phyloP scores from a whole-genome alignment of 129 eudicot species.

The Escallonia herrerae region DNA sequence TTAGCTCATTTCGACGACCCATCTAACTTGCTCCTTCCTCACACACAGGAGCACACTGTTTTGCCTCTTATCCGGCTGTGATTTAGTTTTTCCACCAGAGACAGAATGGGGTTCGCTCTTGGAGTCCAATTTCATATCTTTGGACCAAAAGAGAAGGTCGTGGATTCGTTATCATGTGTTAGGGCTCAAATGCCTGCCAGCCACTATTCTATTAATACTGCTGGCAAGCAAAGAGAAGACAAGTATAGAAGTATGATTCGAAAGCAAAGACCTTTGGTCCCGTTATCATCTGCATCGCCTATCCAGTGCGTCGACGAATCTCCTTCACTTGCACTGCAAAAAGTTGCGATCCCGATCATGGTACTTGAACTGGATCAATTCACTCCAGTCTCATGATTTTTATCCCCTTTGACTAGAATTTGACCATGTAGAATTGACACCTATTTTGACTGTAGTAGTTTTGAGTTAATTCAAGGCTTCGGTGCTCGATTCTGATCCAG shows the following conservation, averaged over 20 bases:
- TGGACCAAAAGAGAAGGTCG: constrained; percentile 7
- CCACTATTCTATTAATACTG: too few species aligned
- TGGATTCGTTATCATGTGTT: constrained; percentile 3
- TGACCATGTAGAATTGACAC: too few species aligned
- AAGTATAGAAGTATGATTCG: constrained; percentile 2
- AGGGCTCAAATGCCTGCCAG: neutral
- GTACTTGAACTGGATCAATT: constrained; percentile 18
- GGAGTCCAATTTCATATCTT: constrained; percentile 5
- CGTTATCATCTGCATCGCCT: constrained; percentile 25
- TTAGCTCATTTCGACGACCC: too few species aligned
- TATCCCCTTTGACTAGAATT: too few species aligned
- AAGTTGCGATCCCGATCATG: constrained; percentile 40
- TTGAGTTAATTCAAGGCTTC: neutral
- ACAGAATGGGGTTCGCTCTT: neutral
- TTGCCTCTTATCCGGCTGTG: too few species aligned
- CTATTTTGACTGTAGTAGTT: too few species aligned
- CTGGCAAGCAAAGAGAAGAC: neutral
- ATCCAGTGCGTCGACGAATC: constrained; percentile 18
- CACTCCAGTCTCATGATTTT: neutral
- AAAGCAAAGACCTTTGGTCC: constrained; percentile 11
- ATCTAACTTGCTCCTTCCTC: too few species aligned
- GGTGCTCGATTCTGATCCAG: neutral
- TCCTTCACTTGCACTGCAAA: constrained; percentile 11
- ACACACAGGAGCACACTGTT: too few species aligned
- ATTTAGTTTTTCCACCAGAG: too few species aligned